phyloP scores from a whole-genome alignment of 495 filamentous ascomycete genomes.

The Neurospora pannonica region DNA sequence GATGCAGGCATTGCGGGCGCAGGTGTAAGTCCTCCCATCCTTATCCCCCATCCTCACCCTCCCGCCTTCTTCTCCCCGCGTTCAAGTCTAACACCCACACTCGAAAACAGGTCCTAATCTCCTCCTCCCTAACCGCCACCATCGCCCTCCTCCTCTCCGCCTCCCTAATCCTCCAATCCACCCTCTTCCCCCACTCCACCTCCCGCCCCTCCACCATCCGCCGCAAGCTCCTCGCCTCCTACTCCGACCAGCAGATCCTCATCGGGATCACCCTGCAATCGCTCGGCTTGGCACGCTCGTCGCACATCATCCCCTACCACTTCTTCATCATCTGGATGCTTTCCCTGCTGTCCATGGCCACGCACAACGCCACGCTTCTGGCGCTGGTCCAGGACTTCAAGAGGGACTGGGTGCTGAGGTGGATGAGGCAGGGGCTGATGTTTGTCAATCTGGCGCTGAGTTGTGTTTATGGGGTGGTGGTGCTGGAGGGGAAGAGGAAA shows the following conservation, averaged over 20 bases:
- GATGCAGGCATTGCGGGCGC: conserved; percentile 50
- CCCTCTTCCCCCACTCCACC: conserved; percentile 19
- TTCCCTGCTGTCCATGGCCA: conserved; percentile 46
- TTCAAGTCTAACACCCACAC: not conserved
- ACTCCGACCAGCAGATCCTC: conserved; percentile 53
- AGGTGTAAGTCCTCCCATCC: conserved; percentile 35
- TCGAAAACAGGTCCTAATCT: conserved; percentile 40
- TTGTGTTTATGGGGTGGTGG: conserved; percentile 38
- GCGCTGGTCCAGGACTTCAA: conserved; percentile 50
- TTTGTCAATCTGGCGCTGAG: conserved; percentile 46
- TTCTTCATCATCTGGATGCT: conserved; percentile 57
- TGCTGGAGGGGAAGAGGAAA: conserved; percentile 36
- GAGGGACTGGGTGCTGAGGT: conserved; percentile 51
- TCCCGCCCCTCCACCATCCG: conserved; percentile 26
- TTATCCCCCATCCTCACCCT: not conserved
- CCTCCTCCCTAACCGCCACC: conserved; percentile 47
- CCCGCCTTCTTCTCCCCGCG: not conserved
- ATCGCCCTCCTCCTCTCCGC: conserved; percentile 35
- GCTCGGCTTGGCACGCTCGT: conserved; percentile 41
- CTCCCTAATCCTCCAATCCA: conserved; percentile 36
- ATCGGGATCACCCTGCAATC: conserved; percentile 50
- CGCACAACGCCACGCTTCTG: conserved; percentile 46
- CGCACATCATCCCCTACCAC: conserved; percentile 47
- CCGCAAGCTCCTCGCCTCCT: conserved; percentile 47
- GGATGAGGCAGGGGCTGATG: conserved; percentile 51